Percentiles rank a stretch among this genome's conserved stretches.
Conservation (phyloP, 164 flowering plant species). For the Dillenia turbinata region DNA sequence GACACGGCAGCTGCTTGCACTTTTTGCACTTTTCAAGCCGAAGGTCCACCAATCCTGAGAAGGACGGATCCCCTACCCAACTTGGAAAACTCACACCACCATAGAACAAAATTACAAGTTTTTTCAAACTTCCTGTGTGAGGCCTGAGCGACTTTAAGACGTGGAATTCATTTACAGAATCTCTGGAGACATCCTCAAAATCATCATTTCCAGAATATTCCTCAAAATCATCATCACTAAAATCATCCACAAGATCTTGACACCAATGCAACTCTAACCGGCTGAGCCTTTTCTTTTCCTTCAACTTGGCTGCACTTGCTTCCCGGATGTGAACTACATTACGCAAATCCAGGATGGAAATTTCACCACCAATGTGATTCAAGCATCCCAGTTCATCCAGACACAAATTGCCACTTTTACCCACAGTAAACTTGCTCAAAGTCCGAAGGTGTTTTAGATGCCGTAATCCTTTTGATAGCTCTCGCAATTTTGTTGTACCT, state of each 20-base stretch:
- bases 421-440: too few species aligned
- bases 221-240: too few species aligned
- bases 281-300: conserved; percentile 8
- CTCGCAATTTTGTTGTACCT: too few species aligned
- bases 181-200: not conserved
- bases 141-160: conserved; percentile 20
- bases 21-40: not conserved
- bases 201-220: too few species aligned
- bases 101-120: conserved; percentile 8
- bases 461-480: too few species aligned
- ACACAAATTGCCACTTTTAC: too few species aligned
- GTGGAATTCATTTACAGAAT: not conserved
- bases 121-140: conserved; percentile 10
- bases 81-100: conserved; percentile 15
- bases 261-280: conserved; percentile 8
- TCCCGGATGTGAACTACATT: conserved; percentile 10
- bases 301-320: conserved; percentile 10
- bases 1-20: conserved; percentile 15
- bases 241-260: not conserved
- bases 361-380: conserved; percentile 8
- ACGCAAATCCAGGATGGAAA: conserved; percentile 13
- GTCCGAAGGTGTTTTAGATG: too few species aligned
- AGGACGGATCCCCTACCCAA: conserved; percentile 17
- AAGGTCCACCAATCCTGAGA: not conserved
- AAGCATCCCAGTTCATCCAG: conserved; percentile 9